Base-by-base conservation (phyloP, 2,329 filamentous ascomycete genomes). In the Dryadomyces sulphureus region DNA sequence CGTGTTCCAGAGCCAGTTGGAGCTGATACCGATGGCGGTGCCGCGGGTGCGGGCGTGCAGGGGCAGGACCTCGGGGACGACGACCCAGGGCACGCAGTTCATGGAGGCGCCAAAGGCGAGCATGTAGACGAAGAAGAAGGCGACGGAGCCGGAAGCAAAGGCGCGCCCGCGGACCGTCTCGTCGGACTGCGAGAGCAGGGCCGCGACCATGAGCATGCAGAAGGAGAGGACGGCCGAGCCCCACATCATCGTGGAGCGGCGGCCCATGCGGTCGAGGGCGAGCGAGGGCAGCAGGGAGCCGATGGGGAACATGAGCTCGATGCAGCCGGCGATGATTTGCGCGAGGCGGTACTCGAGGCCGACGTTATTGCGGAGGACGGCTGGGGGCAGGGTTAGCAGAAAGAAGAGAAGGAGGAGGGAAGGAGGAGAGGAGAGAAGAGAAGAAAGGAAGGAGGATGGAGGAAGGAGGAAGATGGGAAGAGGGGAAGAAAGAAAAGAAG, bases 211-310 rank as follows among this genome's bases (percentile, higher is more conserved):
- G 42, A 65, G 54, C 62, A 65, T 66, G 43, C 52, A 62, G 5
- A 63, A 21, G 7, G 56, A 54, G 4, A 61, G 49, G 3, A 59
- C 61, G 1, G 57, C 52, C 1, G 55, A 61, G 3, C 65, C 63
- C 56, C 57, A 61, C 49, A 69, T 66, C 65, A 68, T 68, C 0
- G 64, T 60, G 32, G 60, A 62, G n/a, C 64, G 55, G 1, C 65
- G 59, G 0, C 65, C 63, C 25, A 41, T 27, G 3, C 47, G 47
- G 32, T 49, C 47, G 52, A 77, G 75, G 59, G 76, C 76, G 47
- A 77, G 65, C 1, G 72, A 75, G 17, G 72, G 72, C 42, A 75
- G 77, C 1, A 77, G 53, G 0, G 69, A 66, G 4, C 74, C 74
- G 9, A 73, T 72, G 38, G 62, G 68, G 0, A 69, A 67, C 56